These are phyloP conservation scores for Rhododendron henanense DNA, from an alignment of 148 eudicot species.

Conservation along the genomic window DNA sequence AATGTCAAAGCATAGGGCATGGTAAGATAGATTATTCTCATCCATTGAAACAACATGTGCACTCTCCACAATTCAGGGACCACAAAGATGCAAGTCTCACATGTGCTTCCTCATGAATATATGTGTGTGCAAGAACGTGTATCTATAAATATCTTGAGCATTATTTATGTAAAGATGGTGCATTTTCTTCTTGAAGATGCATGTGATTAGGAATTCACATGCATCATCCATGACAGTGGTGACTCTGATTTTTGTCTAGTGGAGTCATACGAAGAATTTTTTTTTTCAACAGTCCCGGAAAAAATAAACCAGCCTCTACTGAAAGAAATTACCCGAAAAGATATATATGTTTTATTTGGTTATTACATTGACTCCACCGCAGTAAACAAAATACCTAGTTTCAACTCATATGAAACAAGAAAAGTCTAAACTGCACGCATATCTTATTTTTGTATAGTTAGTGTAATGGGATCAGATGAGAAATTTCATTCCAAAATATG, in stretches of 20 bases:
- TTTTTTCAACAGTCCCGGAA: not conserved
- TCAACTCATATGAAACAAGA: not conserved
- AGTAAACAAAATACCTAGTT: not conserved
- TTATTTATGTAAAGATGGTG: not conserved
- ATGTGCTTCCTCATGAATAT: conserved; percentile 14
- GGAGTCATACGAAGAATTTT: not conserved
- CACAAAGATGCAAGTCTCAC: conserved; percentile 13
- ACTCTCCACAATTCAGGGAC: not conserved
- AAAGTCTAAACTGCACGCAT: not conserved
- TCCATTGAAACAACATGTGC: conserved; percentile 14
- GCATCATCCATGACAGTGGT: not conserved
- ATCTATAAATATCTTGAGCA: not conserved
- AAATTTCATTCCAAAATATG: not conserved
- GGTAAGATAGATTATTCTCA: conserved; percentile 13
- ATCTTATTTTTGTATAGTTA: not conserved
- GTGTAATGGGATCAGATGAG: not conserved
- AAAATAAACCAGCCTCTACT: not conserved
- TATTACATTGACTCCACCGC: not conserved
- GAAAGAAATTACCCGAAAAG: not conserved
- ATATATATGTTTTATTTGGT: not conserved
- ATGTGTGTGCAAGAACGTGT: not conserved
- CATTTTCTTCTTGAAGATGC: not conserved
- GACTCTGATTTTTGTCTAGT: not conserved
- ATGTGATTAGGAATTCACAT: too few species aligned
- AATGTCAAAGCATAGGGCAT: conserved; percentile 11